phyloP scores from a whole-genome alignment of 2,329 filamentous ascomycete species.

The Colletotrichum shisoi region DNA sequence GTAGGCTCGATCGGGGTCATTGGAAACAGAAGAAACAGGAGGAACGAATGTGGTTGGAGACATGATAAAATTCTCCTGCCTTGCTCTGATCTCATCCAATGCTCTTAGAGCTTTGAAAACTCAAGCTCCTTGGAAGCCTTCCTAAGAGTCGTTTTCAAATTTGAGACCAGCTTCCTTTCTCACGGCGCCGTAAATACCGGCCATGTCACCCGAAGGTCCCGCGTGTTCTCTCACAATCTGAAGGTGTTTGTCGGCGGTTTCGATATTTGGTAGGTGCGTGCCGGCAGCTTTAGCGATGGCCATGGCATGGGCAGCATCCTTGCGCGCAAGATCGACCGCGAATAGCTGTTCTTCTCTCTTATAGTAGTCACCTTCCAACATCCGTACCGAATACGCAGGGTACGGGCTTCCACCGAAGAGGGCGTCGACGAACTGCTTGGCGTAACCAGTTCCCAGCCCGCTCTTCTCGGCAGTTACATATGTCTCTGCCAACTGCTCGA shows the following conservation, averaged over 20 bases:
- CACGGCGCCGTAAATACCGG: conserved; percentile 81
- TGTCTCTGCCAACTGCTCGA: conserved; percentile 80
- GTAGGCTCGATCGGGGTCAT: background rate
- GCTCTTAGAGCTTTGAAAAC: too few relatives aligned
- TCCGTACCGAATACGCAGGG: conserved; percentile 75
- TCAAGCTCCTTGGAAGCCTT: background rate
- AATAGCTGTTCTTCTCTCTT: conserved; percentile 81
- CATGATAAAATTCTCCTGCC: background rate
- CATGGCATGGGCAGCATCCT: conserved; percentile 80
- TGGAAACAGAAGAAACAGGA: background rate
- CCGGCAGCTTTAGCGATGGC: conserved; percentile 70
- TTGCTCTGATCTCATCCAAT: background rate
- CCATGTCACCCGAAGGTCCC: conserved; percentile 78
- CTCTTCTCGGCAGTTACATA: conserved; percentile 81
- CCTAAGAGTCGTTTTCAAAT: conserved; percentile 68
- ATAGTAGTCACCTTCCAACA: conserved; percentile 79
- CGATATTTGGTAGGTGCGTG: conserved; percentile 68
- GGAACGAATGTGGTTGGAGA: background rate
- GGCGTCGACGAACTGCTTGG: conserved; percentile 75
- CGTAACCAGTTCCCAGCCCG: conserved; percentile 73
- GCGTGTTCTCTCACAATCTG: conserved; percentile 71
- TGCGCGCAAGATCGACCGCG: conserved; percentile 80
- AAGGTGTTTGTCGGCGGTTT: conserved; percentile 74
- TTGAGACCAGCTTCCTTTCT: conserved; percentile 76
- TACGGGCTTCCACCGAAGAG: conserved; percentile 78